Evolutionary conservation across 129 eudicot species (phyloP), one percentile per base, ranked within the genome.

Genomic region (Silybum marianum): DNA sequence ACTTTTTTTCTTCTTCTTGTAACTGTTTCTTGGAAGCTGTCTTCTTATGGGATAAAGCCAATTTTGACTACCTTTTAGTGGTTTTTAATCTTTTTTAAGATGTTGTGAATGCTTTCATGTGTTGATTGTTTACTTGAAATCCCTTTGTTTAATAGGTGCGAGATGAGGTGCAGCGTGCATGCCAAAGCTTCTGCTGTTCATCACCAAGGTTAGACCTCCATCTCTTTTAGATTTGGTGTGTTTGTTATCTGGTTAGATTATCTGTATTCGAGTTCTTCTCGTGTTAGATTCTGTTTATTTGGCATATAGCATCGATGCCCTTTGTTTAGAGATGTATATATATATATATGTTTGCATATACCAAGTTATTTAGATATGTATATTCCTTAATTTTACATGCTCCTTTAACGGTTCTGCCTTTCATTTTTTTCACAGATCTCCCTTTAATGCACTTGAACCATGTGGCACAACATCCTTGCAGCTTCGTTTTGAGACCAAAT

Each of bases 171-270:
- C 85, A 87, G 13, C 88, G 71, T 42, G 83, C 86, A 67, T 66
- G 91, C 58, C 82, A 82, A 68, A 76, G 60, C 79, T 82, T 71
- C 11, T 78, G 73, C 2, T 85, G 86, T 63, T 74, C 91, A 48
- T 75, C 81, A 66, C 73, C 90, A 83, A 91, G 95, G 98, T 91
- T 28, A 78, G 81, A 80, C 16, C n/a, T n/a, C n/a, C n/a, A n/a
- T n/a, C n/a, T n/a, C n/a, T n/a, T n/a, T n/a, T n/a, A n/a, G n/a
- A n/a, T n/a, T n/a, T n/a, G n/a, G n/a, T n/a, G n/a, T n/a, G n/a
- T n/a, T n/a, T n/a, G n/a, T n/a, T n/a, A n/a, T n/a, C 63, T 51
- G 0, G 21, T 51, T 51, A 51, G 63, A 51, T 51, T 51, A 51
- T 16, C 21, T 51, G 63, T 16, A 51, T 51, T 51, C 19, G 16